Evolutionary conservation across 148 eudicot species (phyloP).

Genomic region (Dianthus caryophyllus): DNA sequence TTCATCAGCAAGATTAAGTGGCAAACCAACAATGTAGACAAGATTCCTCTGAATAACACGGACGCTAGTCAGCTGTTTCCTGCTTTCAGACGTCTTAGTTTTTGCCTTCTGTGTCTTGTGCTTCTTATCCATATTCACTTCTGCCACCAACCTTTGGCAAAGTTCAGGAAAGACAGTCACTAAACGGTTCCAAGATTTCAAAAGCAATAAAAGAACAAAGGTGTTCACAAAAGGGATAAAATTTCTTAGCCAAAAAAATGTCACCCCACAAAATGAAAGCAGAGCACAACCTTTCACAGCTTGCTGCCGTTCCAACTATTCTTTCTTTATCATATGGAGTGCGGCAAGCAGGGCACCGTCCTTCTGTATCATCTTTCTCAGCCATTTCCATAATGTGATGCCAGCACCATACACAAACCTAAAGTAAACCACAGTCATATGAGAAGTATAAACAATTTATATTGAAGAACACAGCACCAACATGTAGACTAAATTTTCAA

Average conservation of each 20-base stretch:
- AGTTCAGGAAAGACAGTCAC: neutral
- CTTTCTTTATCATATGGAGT: conserved; percentile 83
- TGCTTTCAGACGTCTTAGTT: conserved; percentile 58
- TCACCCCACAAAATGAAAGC: neutral
- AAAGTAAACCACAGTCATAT: conserved; percentile 6
- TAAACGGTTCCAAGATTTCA: neutral
- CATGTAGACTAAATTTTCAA: neutral
- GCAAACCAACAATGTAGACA: conserved; percentile 89
- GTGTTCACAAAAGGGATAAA: neutral
- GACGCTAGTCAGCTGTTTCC: conserved; percentile 85
- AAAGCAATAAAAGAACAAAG: neutral
- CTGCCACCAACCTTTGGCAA: conserved; percentile 63
- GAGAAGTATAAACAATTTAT: neutral
- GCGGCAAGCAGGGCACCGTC: conserved; percentile 97
- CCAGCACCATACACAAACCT: conserved; percentile 99
- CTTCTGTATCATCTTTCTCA: conserved; percentile 85
- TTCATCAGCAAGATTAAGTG: conserved; percentile 85
- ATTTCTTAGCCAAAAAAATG: neutral
- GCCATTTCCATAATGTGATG: conserved; percentile 99
- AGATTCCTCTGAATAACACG: conserved; percentile 89
- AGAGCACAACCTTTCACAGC: conserved; percentile 60
- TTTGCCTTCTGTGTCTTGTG: conserved; percentile 66
- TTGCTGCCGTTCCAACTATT: conserved; percentile 70
- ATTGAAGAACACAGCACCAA: neutral
- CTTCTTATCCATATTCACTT: conserved; percentile 68